Evolutionary conservation across 495 filamentous ascomycete genomes (phyloP), one percentile per base, ranked within the genome.

Genomic region (Pyrenula aspistea): DNA sequence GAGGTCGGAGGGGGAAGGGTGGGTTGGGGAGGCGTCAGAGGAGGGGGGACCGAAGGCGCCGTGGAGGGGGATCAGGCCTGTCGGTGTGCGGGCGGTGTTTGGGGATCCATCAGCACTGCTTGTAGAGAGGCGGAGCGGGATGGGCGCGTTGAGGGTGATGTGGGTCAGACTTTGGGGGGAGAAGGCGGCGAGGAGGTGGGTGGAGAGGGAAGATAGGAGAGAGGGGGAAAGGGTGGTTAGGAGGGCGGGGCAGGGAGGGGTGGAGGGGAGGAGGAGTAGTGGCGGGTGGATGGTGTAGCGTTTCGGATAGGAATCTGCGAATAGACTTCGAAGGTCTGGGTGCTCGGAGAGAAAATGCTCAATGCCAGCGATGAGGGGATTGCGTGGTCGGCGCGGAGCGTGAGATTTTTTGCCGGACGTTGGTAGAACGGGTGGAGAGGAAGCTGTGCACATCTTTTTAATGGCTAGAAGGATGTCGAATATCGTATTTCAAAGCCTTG

Each of bases 91-190:
- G 55, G 89, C 77, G 22, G 83, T 66, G 63, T 92, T 92, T 4
- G 15, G 4, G 4, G 4, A 4, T 8, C 8, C 8, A 15, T 42
- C 31, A 8, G 31, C 4, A 42, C 8, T 15, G 15, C 4, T 4
- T 4, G 31, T 42, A 59, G 83, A 75, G 10, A 65, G 58, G 1
- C 63, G 62, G 21, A 59, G 61, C 2, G 57, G 22, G 22, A 94
- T 91, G 0, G 84, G 85, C 31, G 82, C 80, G 63, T 89, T 91
- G 49, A 87, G 69, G 12, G 88, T 88, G 10, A 91, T 71, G 61
- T 90, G 85, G 0, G 86, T 88, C 4, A 85, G 71, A 25, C 66
- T 63, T 53, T 58, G 49, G n/a, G 56, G 54, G 8, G 66, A 68
- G 24, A 79, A 71, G 0, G 76, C 64, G 3, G 58, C 59, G 15